Percentiles rank a stretch among this genome's conserved stretches.
Evolutionary conservation across 176 grass and related monocot species (phyloP).

Genomic region (Dactylis glomerata): DNA sequence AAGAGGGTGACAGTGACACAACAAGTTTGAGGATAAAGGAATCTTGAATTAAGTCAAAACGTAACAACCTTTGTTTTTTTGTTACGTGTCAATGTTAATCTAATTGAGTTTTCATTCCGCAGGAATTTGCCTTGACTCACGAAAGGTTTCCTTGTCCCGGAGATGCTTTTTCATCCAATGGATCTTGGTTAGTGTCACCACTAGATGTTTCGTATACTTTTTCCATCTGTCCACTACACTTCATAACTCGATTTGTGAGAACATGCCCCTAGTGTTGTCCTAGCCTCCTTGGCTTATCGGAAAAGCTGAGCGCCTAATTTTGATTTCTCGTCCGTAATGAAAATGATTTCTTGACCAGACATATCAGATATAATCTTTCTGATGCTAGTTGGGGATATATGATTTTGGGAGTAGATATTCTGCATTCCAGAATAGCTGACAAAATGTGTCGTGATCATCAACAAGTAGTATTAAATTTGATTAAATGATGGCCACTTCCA

Average conservation of each 20-base stretch:
- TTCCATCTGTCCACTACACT: not conserved
- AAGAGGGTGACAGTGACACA: slow-evolving; percentile 20
- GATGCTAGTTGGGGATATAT: not conserved
- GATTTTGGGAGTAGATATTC: not conserved
- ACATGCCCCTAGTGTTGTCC: not conserved
- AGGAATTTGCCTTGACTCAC: slow-evolving; percentile 93
- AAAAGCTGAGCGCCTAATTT: not conserved
- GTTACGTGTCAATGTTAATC: slow-evolving; percentile 12
- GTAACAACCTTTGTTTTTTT: slow-evolving; percentile 30
- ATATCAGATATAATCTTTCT: not conserved
- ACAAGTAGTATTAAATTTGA: not conserved
- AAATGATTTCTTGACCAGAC: not conserved
- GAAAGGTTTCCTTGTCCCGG: slow-evolving; percentile 90
- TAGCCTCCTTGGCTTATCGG: not conserved
- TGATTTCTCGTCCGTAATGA: not conserved
- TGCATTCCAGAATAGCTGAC: not conserved
- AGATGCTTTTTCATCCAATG: slow-evolving; percentile 86
- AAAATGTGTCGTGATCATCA: not conserved
- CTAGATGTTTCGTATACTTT: not conserved
- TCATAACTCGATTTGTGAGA: not conserved
- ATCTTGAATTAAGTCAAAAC: slow-evolving; percentile 74
- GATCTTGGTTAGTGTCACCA: slow-evolving; percentile 63
- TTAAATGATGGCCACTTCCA: not conserved
- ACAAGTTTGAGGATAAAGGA: slow-evolving; percentile 51
- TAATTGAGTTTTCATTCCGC: slow-evolving; percentile 22